Conservation (phyloP, 805 yeast species). For the Candida corydali region DNA sequence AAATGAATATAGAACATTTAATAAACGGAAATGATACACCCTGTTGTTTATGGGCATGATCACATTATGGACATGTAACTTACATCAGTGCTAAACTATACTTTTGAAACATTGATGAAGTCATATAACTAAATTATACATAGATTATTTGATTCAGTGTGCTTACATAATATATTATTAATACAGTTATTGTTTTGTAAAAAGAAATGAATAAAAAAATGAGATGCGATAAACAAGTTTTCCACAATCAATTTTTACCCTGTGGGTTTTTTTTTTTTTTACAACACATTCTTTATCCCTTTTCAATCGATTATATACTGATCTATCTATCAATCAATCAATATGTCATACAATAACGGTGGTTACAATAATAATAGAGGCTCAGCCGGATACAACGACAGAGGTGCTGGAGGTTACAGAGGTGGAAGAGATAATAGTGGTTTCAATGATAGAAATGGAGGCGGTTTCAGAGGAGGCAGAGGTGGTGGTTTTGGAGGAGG, state of each 20-base stretch:
- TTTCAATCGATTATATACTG: not conserved
- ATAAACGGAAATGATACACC: no score
- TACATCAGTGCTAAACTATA: no score
- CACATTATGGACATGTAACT: no score
- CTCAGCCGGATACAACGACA: slow-evolving; percentile 30
- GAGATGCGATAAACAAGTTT: slow-evolving; percentile 8
- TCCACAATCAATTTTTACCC: not conserved
- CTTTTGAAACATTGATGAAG: no score
- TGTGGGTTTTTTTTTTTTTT: no score
- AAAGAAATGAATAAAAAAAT: no score
- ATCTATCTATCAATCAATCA: not conserved
- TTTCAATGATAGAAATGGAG: slow-evolving; percentile 18
- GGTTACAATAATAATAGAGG: slow-evolving; percentile 25
- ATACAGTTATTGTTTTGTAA: no score
- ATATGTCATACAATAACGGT: slow-evolving; percentile 40
- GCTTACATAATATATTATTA: not conserved
- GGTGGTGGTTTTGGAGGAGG: slow-evolving; percentile 19
- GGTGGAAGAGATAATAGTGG: slow-evolving; percentile 12
- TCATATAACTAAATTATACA: no score
- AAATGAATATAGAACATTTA: no score
- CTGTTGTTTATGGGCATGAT: no score
- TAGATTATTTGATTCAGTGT: no score
- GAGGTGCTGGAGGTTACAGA: slow-evolving; percentile 9
- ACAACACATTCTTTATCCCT: slow-evolving; percentile 5
- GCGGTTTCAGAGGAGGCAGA: slow-evolving; percentile 27